Conservation (phyloP, 2,329 filamentous ascomycete species). For the Alternaria longipes region DNA sequence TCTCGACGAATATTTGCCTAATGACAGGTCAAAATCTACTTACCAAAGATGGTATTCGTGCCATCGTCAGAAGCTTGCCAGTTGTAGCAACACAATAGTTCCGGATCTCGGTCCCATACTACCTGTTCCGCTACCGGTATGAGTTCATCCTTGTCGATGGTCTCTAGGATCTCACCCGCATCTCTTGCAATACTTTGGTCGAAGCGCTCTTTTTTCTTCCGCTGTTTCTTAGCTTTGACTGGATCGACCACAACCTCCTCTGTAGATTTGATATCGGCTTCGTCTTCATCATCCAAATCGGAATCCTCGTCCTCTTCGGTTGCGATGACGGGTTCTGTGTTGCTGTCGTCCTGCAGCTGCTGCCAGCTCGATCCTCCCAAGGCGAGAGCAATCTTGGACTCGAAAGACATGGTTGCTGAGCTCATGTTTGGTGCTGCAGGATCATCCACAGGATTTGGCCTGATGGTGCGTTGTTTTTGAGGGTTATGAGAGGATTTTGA, state of each 20-base stretch:
- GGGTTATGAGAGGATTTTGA: background rate
- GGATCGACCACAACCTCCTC: conserved; percentile 3
- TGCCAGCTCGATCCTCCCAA: conserved; percentile 25
- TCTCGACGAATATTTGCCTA: background rate
- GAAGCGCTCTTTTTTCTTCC: conserved; percentile 27
- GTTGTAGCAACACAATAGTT: conserved; percentile 44
- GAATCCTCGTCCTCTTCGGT: background rate
- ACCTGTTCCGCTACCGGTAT: conserved; percentile 21
- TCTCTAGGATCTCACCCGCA: conserved; percentile 29
- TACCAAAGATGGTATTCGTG: conserved; percentile 39
- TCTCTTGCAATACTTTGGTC: conserved; percentile 20
- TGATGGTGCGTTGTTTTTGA: background rate
- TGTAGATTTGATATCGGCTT: background rate
- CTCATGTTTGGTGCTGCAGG: conserved; percentile 1
- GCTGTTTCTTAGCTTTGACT: conserved; percentile 22
- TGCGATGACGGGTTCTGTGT: background rate
- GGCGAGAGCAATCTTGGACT: conserved; percentile 23
- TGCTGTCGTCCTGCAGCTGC: conserved; percentile 14
- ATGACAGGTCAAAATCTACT: background rate
- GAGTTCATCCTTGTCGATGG: conserved; percentile 22
- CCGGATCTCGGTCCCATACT: conserved; percentile 36
- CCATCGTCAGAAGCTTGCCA: conserved; percentile 34
- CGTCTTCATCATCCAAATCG: background rate
- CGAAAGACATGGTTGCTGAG: conserved; percentile 20
- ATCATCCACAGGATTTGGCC: background rate